A percentile compares a stretch with the other conserved stretches of the same genome.
Evolutionary conservation across 371 early-diverging fungal species (phyloP).

Genomic region (Chytridiales sp.): DNA sequence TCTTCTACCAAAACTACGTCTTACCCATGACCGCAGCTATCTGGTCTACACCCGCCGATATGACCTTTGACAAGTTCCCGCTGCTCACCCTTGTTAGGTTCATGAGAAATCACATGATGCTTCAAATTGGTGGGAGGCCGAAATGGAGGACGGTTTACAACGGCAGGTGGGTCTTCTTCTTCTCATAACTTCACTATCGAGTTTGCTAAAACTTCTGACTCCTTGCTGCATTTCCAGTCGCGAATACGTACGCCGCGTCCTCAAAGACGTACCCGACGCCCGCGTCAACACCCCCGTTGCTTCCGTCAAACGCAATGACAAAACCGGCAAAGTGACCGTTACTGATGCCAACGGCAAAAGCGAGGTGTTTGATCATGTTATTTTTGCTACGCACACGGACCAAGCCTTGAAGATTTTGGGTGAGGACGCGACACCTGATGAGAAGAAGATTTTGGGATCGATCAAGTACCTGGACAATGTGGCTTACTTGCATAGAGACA

Average conservation of each 20-base stretch:
- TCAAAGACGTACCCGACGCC: slow-evolving; percentile 34
- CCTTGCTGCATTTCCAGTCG: slow-evolving; percentile 34
- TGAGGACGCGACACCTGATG: slow-evolving; percentile 47
- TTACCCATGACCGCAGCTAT: slow-evolving; percentile 63
- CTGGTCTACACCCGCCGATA: slow-evolving; percentile 62
- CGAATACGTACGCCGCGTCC: slow-evolving; percentile 42
- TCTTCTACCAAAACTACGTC: slow-evolving; percentile 58
- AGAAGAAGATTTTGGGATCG: slow-evolving; percentile 43
- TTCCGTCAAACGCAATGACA: slow-evolving; percentile 27
- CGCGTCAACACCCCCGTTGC: slow-evolving; percentile 34
- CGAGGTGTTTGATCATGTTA: slow-evolving; percentile 55
- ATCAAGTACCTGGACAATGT: slow-evolving; percentile 51
- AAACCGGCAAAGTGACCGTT: slow-evolving; percentile 22
- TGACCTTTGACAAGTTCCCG: slow-evolving; percentile 56
- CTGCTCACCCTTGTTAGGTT: slow-evolving; percentile 56
- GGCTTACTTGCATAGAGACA: slow-evolving; percentile 54
- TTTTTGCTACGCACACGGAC: slow-evolving; percentile 62
- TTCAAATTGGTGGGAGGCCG: slow-evolving; percentile 51
- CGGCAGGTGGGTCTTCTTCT: slow-evolving; percentile 37
- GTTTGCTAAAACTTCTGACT: neutral
- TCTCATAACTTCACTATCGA: neutral
- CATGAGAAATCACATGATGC: slow-evolving; percentile 60
- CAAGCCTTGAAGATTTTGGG: slow-evolving; percentile 53
- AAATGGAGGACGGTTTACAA: slow-evolving; percentile 58
- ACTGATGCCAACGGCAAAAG: slow-evolving; percentile 33